Evolutionary conservation across 2,329 filamentous ascomycete species (phyloP).

Genomic region (Chrysosporium queenslandicum): DNA sequence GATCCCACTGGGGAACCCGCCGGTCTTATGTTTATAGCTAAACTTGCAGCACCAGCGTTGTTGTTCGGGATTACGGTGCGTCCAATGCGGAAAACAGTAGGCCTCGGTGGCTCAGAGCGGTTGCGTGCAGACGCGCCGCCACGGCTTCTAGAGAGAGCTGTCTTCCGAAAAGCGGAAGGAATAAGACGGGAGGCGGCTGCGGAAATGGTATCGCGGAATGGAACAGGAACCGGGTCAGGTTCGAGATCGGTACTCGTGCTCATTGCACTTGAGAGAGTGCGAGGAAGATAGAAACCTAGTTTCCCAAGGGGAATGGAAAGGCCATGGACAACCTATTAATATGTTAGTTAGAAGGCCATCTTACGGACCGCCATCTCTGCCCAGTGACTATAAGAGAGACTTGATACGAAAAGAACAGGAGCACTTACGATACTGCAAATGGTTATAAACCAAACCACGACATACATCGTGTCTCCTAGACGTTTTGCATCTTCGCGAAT

Average conservation of each 20-base stretch:
- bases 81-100: conserved; percentile 12
- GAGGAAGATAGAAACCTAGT: conserved; percentile 39
- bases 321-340: conserved; percentile 59
- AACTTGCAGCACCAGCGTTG: neutral
- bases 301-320: conserved; percentile 62
- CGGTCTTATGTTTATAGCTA: neutral
- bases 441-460: conserved; percentile 78
- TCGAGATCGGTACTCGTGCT: conserved; percentile 33
- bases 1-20: neutral
- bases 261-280: conserved; percentile 37
- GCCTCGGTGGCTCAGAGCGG: conserved; percentile 11
- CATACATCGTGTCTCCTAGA: conserved; percentile 55
- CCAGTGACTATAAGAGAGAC: neutral
- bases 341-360: neutral
- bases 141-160: neutral
- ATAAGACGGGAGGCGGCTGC: conserved; percentile 3
- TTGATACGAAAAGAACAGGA: neutral
- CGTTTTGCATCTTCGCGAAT: conserved; percentile 54
- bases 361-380: neutral
- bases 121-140: neutral
- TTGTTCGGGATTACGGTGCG: conserved; percentile 11
- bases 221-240: conserved; percentile 1
- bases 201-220: conserved; percentile 6
- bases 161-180: conserved; percentile 2
- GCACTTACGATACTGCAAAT: conserved; percentile 68